These are phyloP conservation scores for Pyricularia sp. DNA, from an alignment of 2,329 filamentous ascomycete genomes.

Conservation along the genomic window DNA sequence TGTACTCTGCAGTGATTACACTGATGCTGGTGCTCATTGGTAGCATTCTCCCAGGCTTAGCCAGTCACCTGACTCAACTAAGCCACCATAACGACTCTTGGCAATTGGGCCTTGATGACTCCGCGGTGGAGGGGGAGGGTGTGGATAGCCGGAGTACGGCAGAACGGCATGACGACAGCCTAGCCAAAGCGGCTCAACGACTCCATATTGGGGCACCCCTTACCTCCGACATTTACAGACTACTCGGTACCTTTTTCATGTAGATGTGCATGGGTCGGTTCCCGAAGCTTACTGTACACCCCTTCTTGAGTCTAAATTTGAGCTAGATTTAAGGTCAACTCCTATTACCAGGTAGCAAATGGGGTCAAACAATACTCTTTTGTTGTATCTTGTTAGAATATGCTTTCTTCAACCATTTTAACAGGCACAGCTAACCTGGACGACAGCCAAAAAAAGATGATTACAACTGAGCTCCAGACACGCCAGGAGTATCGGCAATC, in stretches of 20 bases:
- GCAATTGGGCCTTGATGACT: background rate
- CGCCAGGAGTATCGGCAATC: constrained; percentile 11
- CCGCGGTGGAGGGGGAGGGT: background rate
- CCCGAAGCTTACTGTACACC: background rate
- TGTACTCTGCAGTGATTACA: background rate
- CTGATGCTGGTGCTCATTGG: background rate
- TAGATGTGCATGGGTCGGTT: background rate
- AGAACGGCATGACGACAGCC: background rate
- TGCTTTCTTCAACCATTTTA: background rate
- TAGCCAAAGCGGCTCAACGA: background rate
- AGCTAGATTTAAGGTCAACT: background rate
- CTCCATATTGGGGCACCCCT: background rate
- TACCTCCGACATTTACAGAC: background rate
- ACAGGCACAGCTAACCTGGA: background rate
- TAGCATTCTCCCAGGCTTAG: background rate
- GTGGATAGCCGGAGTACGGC: background rate
- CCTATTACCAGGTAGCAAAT: no score
- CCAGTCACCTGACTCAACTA: background rate
- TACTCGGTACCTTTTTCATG: background rate
- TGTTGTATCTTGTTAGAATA: no score
- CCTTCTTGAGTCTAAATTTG: background rate
- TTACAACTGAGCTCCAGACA: background rate
- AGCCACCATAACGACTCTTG: background rate
- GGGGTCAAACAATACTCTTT: no score
- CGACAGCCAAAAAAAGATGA: background rate